Evolutionary conservation across 192 early-diverging fungal species (phyloP).

Genomic region (Jimgerdemannia flammicorona): DNA sequence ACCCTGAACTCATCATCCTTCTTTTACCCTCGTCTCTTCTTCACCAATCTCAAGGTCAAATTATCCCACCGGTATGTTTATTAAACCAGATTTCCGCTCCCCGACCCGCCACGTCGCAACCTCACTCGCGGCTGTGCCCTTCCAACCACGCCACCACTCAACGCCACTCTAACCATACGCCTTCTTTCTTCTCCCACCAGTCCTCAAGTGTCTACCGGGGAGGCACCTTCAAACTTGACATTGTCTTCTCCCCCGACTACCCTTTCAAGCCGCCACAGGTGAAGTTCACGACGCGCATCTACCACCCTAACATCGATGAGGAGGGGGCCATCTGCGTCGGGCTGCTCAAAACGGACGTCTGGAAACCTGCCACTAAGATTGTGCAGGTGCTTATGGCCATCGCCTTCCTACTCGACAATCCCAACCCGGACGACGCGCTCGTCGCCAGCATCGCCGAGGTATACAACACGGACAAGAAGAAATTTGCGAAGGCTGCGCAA

Average conservation of each 20-base stretch:
- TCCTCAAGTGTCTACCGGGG: conserved; percentile 60
- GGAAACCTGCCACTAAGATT: conserved; percentile 81
- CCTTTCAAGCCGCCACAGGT: conserved; percentile 83
- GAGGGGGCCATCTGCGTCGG: conserved; percentile 77
- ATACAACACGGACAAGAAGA: conserved; percentile 56
- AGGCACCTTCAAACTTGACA: conserved; percentile 65
- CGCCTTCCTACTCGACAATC: conserved; percentile 59
- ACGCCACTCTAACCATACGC: too few species aligned
- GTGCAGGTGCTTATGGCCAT: conserved; percentile 64
- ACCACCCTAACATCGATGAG: conserved; percentile 73
- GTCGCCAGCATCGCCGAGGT: conserved; percentile 69
- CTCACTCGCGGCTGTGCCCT: too few species aligned
- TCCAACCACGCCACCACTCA: too few species aligned
- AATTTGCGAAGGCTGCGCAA: conserved; percentile 69
- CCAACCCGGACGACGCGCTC: conserved; percentile 83
- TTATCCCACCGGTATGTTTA: not conserved
- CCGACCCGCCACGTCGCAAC: too few species aligned
- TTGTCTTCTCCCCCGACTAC: conserved; percentile 70
- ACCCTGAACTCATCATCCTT: too few species aligned
- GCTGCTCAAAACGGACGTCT: conserved; percentile 73
- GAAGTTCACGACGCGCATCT: conserved; percentile 74
- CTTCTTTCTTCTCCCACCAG: conserved; percentile 20
- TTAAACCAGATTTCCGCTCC: not conserved
- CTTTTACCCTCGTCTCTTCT: not conserved
- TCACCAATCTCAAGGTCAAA: not conserved